Evolutionary conservation across 1,284 basidiomycete species (phyloP).

Genomic region (Ceratobasidium sp.): DNA sequence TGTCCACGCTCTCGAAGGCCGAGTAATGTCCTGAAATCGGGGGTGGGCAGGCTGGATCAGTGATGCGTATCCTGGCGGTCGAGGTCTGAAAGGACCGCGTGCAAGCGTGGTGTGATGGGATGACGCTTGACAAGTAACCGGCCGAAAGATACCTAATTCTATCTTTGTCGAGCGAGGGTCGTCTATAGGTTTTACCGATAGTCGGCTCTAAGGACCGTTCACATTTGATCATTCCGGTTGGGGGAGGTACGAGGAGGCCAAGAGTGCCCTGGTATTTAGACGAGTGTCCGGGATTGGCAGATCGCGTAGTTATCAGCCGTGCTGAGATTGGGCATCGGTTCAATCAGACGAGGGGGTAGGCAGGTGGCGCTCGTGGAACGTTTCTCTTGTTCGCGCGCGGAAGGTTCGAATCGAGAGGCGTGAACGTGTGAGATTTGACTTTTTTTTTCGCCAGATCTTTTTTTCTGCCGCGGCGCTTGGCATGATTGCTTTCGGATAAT

Average conservation of each 20-base stretch:
- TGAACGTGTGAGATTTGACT: not conserved
- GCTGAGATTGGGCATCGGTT: slow-evolving; percentile 3
- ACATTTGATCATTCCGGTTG: not conserved
- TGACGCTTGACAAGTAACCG: slow-evolving; percentile 10
- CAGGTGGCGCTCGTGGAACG: slow-evolving; percentile 1
- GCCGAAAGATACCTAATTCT: not conserved
- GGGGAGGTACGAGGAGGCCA: not conserved
- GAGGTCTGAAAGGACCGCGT: slow-evolving; percentile 20
- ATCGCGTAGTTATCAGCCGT: slow-evolving; percentile 8
- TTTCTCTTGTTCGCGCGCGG: not conserved
- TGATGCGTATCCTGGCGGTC: slow-evolving; percentile 18
- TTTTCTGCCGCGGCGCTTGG: not conserved
- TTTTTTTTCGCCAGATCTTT: not conserved
- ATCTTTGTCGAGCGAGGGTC: not conserved
- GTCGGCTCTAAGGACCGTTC: not conserved
- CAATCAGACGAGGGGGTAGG: not conserved
- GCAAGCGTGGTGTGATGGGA: slow-evolving; percentile 6
- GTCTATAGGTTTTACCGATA: not conserved
- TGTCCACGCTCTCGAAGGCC: not conserved
- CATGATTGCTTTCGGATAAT: not conserved
- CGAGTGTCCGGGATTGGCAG: not conserved
- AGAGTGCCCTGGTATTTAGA: not conserved
- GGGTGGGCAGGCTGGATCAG: slow-evolving; percentile 7
- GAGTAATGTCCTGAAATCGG: slow-evolving; percentile 18
- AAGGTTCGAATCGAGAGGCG: slow-evolving; percentile 1